These are phyloP conservation scores for Ceratocystis huliohia DNA, from an alignment of 2,329 filamentous ascomycete genomes.

Conservation along the genomic window DNA sequence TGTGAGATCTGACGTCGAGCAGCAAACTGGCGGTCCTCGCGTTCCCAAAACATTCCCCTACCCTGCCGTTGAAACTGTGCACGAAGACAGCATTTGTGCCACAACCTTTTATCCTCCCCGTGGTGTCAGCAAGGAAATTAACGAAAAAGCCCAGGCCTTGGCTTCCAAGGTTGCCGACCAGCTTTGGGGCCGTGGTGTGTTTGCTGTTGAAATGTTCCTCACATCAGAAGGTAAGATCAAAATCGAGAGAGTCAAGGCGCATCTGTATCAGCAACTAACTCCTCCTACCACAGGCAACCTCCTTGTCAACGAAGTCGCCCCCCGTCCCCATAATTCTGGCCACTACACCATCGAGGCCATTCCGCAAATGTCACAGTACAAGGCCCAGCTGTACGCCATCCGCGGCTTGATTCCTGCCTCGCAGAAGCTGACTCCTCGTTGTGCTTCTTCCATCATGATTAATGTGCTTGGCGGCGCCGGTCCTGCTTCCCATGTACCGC, in stretches of 20 bases:
- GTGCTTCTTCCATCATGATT: slow-evolving; percentile 58
- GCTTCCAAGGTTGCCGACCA: slow-evolving; percentile 67
- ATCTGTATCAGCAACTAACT: slow-evolving; percentile 8
- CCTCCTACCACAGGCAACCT: slow-evolving; percentile 36
- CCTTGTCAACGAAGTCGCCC: slow-evolving; percentile 77
- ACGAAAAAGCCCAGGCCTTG: slow-evolving; percentile 56
- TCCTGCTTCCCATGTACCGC: slow-evolving; percentile 46
- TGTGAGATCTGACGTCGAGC: slow-evolving; percentile 65
- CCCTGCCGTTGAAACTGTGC: slow-evolving; percentile 84
- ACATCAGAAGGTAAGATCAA: slow-evolving; percentile 47
- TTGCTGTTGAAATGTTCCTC: slow-evolving; percentile 94
- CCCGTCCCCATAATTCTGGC: slow-evolving; percentile 75
- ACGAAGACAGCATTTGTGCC: slow-evolving; percentile 92
- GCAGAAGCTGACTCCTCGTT: slow-evolving; percentile 44
- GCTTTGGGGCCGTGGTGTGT: slow-evolving; percentile 81
- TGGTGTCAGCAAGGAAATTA: slow-evolving; percentile 47
- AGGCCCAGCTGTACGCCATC: slow-evolving; percentile 77
- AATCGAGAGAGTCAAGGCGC: slow-evolving; percentile 14
- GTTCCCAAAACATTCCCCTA: slow-evolving; percentile 52
- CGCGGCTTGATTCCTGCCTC: slow-evolving; percentile 50
- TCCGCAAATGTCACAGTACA: slow-evolving; percentile 75
- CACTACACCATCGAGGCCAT: slow-evolving; percentile 94
- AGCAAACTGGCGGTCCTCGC: slow-evolving; percentile 28
- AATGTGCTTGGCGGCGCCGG: slow-evolving; percentile 64
- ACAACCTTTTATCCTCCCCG: slow-evolving; percentile 78